phyloP scores from a whole-genome alignment of 140 eudicot genomes.

The Flaveria floridana region DNA sequence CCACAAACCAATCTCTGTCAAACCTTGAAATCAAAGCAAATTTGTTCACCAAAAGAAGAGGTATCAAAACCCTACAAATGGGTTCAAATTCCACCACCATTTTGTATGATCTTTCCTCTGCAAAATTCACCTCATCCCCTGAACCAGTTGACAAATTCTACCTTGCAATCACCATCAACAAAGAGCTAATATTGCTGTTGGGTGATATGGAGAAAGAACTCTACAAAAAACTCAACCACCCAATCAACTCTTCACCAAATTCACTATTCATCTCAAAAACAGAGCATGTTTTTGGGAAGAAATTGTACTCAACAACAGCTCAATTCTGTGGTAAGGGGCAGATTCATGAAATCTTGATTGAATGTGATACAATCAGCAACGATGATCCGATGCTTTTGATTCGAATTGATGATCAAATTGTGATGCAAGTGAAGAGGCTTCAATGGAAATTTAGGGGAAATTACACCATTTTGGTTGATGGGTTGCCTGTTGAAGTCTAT shows the following conservation, averaged over 20 bases:
- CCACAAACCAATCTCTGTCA: conserved; percentile 34
- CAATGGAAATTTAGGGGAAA: conserved; percentile 80
- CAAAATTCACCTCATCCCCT: conserved; percentile 57
- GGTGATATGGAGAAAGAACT: conserved; percentile 57
- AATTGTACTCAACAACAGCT: conserved; percentile 45
- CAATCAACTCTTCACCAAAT: conserved; percentile 18
- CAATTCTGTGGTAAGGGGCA: conserved; percentile 55
- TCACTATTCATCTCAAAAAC: conserved; percentile 46
- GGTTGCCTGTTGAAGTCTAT: conserved; percentile 62
- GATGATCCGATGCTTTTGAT: conserved; percentile 47
- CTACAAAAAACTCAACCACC: conserved; percentile 41
- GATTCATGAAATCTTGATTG: conserved; percentile 48
- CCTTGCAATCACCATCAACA: conserved; percentile 41
- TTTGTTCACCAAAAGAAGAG: conserved; percentile 52
- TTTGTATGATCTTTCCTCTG: conserved; percentile 55
- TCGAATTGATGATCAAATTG: conserved; percentile 43
- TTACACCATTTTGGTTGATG: conserved; percentile 53
- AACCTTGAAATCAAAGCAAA: conserved; percentile 58
- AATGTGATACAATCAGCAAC: conserved; percentile 37
- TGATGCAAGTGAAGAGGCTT: conserved; percentile 55
- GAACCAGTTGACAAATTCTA: conserved; percentile 57
- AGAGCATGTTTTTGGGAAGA: conserved; percentile 69
- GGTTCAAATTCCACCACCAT: conserved; percentile 35
- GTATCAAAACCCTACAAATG: conserved; percentile 32
- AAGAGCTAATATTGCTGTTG: conserved; percentile 42